Evolutionary conservation across 495 filamentous ascomycete species (phyloP), one percentile per base, ranked within the genome.

Genomic region (Pseudevernia furfuracea): DNA sequence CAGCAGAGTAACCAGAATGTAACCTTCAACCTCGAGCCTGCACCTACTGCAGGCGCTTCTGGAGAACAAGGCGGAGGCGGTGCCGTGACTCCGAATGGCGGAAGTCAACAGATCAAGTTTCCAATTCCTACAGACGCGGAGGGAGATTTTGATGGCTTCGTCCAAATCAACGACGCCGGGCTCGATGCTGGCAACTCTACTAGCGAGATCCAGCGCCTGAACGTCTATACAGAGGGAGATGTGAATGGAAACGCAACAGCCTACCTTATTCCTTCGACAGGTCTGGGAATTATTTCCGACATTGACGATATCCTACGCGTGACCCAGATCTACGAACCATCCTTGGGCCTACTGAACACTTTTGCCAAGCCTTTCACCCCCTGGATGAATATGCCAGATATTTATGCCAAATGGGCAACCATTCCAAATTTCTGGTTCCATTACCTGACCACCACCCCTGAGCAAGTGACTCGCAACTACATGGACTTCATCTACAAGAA

Each of bases 371-470:
- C 85, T 1, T 92, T 87, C 74, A 78, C 75, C 0, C 80, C 83
- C 0, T 92, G 89, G 89, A 74, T 87, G 75, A 85, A 92, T 71
- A 92, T 92, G 89, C 89, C 89, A 0, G 81, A 81, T 8, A 82
- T 89, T 66, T 89, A 90, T 72, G 79, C 81, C 41, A 86, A 88
- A 63, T 88, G 86, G 85, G 84, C 82, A 0, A 78, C 73, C 41
- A 75, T 87, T n/a, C 79, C 80, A 4, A 73, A 86, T 68, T 77
- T 85, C 66, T 89, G 91, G 72, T 92, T 91, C 77, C 89, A 92
- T 73, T 92, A 92, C 72, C 81, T 92, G 36, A 92, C 89, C 12
- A 92, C 89, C 0, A 92, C 89, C 4, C 89, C 89, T 1, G 89
- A 92, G 74, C 89, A 92, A 73, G 77, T 84, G 19, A 90, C 89